Percentiles rank a stretch among this genome's conserved stretches.
These are phyloP conservation scores for Pisolithus orientalis DNA, from an alignment of 768 basidiomycete species.

Conservation along the genomic window DNA sequence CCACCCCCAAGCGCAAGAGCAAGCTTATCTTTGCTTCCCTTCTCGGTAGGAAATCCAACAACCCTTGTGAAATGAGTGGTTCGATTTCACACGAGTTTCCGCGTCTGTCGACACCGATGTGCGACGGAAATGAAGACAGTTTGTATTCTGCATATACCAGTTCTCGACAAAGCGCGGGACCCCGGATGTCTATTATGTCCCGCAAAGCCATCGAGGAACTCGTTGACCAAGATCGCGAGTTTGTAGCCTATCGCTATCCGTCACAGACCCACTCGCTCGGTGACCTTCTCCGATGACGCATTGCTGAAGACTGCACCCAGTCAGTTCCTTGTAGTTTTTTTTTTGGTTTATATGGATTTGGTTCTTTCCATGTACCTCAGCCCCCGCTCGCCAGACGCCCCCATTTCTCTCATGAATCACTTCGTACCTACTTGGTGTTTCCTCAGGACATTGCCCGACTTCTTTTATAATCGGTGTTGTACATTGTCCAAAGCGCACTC, in stretches of 20 bases:
- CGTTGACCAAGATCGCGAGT: conserved; percentile 80
- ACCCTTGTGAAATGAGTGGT: conserved; percentile 24
- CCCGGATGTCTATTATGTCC: conserved; percentile 58
- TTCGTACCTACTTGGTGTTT: conserved; percentile 9
- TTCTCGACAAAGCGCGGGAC: conserved; percentile 45
- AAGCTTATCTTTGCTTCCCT: conserved; percentile 64
- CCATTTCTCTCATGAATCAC: conserved; percentile 1
- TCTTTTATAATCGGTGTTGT: neutral
- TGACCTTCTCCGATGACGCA: conserved; percentile 47
- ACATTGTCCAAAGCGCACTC: conserved; percentile 6
- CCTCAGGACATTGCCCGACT: conserved; percentile 22
- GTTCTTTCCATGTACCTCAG: conserved; percentile 6
- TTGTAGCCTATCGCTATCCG: conserved; percentile 84
- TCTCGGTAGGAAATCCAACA: conserved; percentile 49
- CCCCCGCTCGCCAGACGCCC: too few relatives aligned
- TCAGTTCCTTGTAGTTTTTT: conserved; percentile 8
- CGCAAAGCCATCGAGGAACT: conserved; percentile 71
- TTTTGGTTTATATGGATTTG: conserved; percentile 11
- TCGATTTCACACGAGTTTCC: conserved; percentile 42
- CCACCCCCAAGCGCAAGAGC: conserved; percentile 58
- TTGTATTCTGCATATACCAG: conserved; percentile 40
- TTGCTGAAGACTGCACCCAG: conserved; percentile 3
- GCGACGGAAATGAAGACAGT: conserved; percentile 45
- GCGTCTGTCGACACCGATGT: conserved; percentile 36
- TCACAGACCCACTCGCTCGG: conserved; percentile 61